Evolutionary conservation across 106 monocot genomes (phyloP).

Genomic region (Cymbidium sinense): DNA sequence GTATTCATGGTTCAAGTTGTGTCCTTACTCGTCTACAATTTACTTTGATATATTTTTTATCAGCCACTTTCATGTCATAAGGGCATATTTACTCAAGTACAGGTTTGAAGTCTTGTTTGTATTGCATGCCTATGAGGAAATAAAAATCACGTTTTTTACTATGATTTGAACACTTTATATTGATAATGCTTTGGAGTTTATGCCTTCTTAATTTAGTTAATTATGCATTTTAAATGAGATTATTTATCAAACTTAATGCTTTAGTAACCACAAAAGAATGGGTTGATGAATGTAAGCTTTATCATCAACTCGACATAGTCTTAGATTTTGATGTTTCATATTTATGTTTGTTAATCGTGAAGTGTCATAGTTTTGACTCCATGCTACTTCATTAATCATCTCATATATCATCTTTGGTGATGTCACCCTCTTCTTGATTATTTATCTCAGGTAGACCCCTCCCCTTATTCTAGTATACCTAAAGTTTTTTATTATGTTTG

Average conservation of each 20-base stretch:
- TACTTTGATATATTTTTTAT: no score
- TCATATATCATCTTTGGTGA: not conserved
- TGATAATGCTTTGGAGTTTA: not conserved
- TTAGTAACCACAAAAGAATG: not conserved
- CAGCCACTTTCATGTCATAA: no score
- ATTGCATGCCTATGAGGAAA: no score
- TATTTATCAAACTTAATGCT: not conserved
- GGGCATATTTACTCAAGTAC: no score
- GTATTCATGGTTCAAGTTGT: no score
- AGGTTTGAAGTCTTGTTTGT: no score
- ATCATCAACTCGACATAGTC: not conserved
- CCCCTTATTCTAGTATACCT: no score
- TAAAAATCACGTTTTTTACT: not conserved
- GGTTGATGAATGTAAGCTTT: not conserved
- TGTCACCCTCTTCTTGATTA: no score
- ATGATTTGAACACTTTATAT: not conserved
- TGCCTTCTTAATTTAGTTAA: not conserved
- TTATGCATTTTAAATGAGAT: not conserved
- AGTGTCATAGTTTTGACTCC: not conserved
- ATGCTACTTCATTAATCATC: not conserved
- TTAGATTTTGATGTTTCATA: not conserved
- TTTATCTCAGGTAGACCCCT: no score
- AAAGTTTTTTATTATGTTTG: no score
- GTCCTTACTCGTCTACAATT: no score
- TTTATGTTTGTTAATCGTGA: not conserved